These are phyloP conservation scores for Termitomyces sp. DNA, from an alignment of 768 basidiomycete genomes.

Conservation along the genomic window DNA sequence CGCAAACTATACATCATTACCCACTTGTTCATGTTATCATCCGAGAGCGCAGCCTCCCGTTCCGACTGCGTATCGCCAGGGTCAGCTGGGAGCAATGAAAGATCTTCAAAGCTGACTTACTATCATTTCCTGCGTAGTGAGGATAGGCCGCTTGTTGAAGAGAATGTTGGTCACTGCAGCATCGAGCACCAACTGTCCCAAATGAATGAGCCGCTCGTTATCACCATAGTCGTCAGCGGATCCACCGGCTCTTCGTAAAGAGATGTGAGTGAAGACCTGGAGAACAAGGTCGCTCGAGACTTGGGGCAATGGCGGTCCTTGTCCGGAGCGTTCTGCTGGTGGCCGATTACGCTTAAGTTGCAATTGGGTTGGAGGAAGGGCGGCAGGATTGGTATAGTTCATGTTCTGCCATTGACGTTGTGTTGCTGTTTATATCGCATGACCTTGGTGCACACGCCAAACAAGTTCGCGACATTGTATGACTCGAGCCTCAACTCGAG, in stretches of 20 bases:
- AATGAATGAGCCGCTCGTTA: conserved; percentile 48
- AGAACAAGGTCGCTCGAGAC: conserved; percentile 47
- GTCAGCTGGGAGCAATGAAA: background rate
- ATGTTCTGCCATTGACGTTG: conserved; percentile 9
- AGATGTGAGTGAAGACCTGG: conserved; percentile 66
- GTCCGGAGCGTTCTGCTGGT: conserved; percentile 4
- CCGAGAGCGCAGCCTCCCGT: conserved; percentile 30
- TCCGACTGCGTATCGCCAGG: conserved; percentile 17
- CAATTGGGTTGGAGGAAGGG: conserved; percentile 2
- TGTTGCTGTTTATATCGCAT: conserved; percentile 12
- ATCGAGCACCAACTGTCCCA: conserved; percentile 45
- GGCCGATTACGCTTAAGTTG: conserved; percentile 15
- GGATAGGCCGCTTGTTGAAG: conserved; percentile 45
- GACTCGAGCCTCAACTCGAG: background rate
- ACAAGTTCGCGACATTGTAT: background rate
- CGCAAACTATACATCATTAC: conserved; percentile 39
- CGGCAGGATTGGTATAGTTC: conserved; percentile 10
- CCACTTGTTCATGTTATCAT: conserved; percentile 42
- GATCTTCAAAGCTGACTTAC: conserved; percentile 29
- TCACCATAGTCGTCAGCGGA: conserved; percentile 40
- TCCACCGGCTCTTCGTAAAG: conserved; percentile 38
- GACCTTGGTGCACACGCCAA: background rate
- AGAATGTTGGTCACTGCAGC: conserved; percentile 39
- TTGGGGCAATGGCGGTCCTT: conserved; percentile 40
- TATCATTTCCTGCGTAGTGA: conserved; percentile 41